Evolutionary conservation across 441 rosid genomes (phyloP).

Genomic region (Rhodomyrtus psidioides): DNA sequence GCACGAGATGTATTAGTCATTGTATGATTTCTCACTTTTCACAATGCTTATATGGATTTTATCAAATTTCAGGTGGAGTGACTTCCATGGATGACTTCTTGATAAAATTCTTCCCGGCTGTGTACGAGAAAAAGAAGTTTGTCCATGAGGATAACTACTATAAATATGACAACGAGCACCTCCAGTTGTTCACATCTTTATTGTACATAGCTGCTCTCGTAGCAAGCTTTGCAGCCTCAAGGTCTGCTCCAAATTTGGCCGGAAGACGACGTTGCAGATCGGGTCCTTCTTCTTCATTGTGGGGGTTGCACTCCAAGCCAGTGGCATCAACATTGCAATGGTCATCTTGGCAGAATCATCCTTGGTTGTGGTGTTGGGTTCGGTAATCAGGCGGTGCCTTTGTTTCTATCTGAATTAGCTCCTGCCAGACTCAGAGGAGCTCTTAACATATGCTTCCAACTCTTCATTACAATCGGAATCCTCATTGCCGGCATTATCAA

Average conservation of each 20-base stretch:
- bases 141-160: conserved; percentile 53
- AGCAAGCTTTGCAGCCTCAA: conserved; percentile 35
- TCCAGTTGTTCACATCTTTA: conserved; percentile 57
- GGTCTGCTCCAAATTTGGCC: conserved; percentile 21
- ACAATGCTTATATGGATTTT: neutral
- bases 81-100: conserved; percentile 63
- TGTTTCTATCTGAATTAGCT: conserved; percentile 59
- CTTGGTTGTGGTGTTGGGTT: conserved; percentile 39
- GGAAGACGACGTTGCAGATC: conserved; percentile 31
- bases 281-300: conserved; percentile 15
- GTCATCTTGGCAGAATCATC: conserved; percentile 33
- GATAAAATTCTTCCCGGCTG: conserved; percentile 32
- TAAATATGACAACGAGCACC: conserved; percentile 44
- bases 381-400: conserved; percentile 55
- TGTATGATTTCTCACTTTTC: neutral
- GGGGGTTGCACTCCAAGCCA: conserved; percentile 23
- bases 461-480: conserved; percentile 59
- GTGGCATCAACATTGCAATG: conserved; percentile 10
- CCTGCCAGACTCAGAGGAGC: conserved; percentile 52
- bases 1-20: neutral
- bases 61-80: conserved; percentile 41
- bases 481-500: conserved; percentile 46
- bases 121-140: conserved; percentile 36
- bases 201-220: conserved; percentile 55
- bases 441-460: conserved; percentile 60